Conservation (phyloP, 768 basidiomycete genomes). For the Mycena latifolia region DNA sequence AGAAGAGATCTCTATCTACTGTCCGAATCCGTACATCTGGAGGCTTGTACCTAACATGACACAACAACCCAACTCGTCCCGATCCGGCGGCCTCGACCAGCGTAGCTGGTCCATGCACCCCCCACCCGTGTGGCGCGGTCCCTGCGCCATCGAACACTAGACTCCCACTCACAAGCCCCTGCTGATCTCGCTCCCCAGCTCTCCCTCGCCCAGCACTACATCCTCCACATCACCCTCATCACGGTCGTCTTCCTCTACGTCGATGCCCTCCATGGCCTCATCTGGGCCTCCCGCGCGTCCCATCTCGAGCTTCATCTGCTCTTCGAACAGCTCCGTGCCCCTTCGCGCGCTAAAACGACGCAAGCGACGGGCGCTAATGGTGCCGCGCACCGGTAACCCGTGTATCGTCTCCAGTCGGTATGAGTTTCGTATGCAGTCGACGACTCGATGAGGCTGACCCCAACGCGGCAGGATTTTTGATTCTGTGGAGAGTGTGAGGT, state of each 20-base stretch:
- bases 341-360: conserved; percentile 36
- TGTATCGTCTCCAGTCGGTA: conserved; percentile 41
- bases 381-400: conserved; percentile 29
- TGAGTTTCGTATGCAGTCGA: conserved; percentile 33
- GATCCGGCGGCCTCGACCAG: conserved; percentile 5
- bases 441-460: conserved; percentile 42
- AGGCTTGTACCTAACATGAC: not conserved
- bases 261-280: conserved; percentile 8
- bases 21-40: not conserved
- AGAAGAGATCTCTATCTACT: not conserved
- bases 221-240: conserved; percentile 15
- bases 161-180: not conserved
- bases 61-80: not conserved
- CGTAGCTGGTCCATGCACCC: conserved; percentile 17
- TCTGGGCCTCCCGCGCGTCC: not conserved
- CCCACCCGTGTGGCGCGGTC: conserved; percentile 9
- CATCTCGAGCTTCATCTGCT: conserved; percentile 29
- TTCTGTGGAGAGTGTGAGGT: conserved; percentile 42
- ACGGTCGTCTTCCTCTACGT: not conserved
- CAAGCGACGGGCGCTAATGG: conserved; percentile 38
- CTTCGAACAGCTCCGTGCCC: conserved; percentile 37
- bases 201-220: not conserved
- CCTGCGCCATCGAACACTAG: conserved; percentile 2
- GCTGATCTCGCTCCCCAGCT: not conserved
- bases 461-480: conserved; percentile 46